Base-by-base conservation (phyloP, 2,329 filamentous ascomycete species). In the Calonectria henricotiae region DNA sequence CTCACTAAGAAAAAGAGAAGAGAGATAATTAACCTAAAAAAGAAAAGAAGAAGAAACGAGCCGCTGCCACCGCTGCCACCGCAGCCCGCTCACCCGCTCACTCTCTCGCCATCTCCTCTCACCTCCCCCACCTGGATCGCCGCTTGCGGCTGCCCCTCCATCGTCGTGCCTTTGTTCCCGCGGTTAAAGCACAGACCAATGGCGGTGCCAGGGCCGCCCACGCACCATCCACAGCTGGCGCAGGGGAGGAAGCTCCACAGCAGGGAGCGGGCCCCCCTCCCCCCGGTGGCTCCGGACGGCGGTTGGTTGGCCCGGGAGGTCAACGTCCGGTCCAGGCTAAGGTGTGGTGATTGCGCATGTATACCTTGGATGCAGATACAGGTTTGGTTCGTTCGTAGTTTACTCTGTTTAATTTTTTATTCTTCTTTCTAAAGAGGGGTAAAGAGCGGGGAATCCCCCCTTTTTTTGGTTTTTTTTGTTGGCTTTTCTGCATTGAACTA, bases 111-210 rank as follows among this genome's bases (percentile, higher is more conserved):
- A 7, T 30, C 35, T 32, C 35, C 32, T 32, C 37, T 20, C 9
- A 7, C 11, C 47, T 43, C 62, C 43, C 43, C n/a, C 62, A 35
- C 44, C 47, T 47, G 60, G 60, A 58, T 58, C 32, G 51, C 35
- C 51, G 49, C 49, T 37, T 35, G 46, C 12, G 25, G 13, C 32
- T 37, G 32, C 51, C 37, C 51, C 51, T 30, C 27, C 30, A 13
- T 37, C 27, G 6, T 27, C 44, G 23, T 25, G 12, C 32, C 7
- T 13, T 32, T 35, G 20, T 23, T 37, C 32, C 51, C 51, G 51
- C 51, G 51, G 51, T 46, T 49, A 62, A 51, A 69, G 54, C 54
- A 30, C 55, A 65, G 62, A 60, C 76, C 76, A 78, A 77, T 77
- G 67, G 73, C 69, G 58, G 71, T 39, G 27, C 65, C 64, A 65